Evolutionary conservation across 2,329 filamentous ascomycete genomes (phyloP).

Genomic region (Coniochaeta ligniaria): DNA sequence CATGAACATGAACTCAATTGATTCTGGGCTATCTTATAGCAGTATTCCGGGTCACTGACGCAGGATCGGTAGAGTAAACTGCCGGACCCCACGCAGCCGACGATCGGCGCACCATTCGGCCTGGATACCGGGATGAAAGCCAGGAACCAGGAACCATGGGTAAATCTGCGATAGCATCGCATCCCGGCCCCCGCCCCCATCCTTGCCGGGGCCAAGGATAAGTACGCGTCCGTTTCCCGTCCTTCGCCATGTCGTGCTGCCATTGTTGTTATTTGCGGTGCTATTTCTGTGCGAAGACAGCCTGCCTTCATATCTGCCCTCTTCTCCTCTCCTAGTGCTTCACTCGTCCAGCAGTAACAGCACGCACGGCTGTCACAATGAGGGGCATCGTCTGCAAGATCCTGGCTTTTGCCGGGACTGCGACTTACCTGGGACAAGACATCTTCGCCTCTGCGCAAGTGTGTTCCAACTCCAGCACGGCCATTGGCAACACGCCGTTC

Average conservation of each 20-base stretch:
- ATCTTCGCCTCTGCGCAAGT: background rate
- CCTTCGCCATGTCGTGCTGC: background rate
- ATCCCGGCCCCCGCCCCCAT: background rate
- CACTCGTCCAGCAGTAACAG: background rate
- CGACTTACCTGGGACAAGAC: background rate
- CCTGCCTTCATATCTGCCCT: background rate
- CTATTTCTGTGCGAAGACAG: background rate
- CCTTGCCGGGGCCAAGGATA: background rate
- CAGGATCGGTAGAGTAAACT: background rate
- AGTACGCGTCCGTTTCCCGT: background rate
- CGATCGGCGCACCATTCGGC: background rate
- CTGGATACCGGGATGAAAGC: background rate
- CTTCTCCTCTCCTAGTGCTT: background rate
- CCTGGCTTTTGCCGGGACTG: background rate
- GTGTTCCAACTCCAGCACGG: constrained; percentile 1
- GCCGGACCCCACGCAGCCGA: background rate
- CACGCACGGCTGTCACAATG: background rate
- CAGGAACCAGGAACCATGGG: background rate
- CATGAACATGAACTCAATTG: background rate
- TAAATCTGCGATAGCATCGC: background rate
- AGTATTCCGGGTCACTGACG: background rate
- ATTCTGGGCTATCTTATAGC: background rate
- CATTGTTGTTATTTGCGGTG: background rate
- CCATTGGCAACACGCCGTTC: constrained; percentile 11
- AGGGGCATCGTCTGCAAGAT: background rate